Conservation (phyloP, 768 basidiomycete genomes). For the Cystobasidiopsis lactophilus region DNA sequence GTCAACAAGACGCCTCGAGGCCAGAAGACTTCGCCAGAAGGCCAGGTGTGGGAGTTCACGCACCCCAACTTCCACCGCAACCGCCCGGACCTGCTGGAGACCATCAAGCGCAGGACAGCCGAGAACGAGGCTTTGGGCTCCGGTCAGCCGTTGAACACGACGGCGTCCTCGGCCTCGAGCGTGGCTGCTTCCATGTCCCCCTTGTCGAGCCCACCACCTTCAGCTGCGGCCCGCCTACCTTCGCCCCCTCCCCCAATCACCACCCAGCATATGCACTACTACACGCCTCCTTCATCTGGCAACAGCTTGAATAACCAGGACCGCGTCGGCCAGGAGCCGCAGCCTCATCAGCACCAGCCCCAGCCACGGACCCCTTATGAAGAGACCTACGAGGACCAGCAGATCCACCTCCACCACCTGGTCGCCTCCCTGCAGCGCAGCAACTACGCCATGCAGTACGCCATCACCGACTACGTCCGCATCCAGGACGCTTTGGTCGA, state of each 20-base stretch:
- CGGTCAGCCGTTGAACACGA: background rate
- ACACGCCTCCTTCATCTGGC: no score
- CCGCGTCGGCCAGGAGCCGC: no score
- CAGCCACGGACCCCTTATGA: background rate
- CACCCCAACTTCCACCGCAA: conserved; percentile 68
- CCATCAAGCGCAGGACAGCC: conserved; percentile 53
- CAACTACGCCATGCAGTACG: no score
- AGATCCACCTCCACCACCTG: no score
- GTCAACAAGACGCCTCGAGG: conserved; percentile 46
- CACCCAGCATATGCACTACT: no score
- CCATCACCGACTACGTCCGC: no score
- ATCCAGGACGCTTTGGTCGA: no score
- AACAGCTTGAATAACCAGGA: no score
- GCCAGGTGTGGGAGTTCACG: conserved; percentile 73
- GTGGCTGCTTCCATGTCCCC: conserved; percentile 34
- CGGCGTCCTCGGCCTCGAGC: conserved; percentile 31
- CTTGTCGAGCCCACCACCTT: conserved; percentile 29
- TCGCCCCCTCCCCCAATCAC: no score
- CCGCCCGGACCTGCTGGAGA: conserved; percentile 56
- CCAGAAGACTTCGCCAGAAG: conserved; percentile 54
- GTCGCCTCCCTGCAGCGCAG: no score
- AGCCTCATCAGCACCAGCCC: background rate
- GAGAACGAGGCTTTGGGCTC: background rate
- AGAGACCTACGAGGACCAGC: no score
- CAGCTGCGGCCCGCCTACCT: conserved; percentile 45